Base-by-base conservation (phyloP, 2,329 filamentous ascomycete species). In the Aspergillus fischeri region DNA sequence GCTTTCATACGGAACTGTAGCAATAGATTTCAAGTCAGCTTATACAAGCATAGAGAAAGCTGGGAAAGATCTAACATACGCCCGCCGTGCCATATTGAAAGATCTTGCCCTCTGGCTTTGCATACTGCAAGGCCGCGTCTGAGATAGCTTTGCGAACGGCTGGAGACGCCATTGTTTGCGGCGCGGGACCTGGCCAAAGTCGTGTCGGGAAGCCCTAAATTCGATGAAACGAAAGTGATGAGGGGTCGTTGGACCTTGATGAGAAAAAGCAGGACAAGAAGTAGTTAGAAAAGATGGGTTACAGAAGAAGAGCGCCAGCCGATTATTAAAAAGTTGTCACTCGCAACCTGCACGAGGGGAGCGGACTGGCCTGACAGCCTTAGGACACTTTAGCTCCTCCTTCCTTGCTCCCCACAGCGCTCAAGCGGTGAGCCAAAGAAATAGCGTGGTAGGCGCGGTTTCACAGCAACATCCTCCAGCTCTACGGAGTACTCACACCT, bases 1-100 rank as follows among this genome's bases (percentile, higher is more conserved):
- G 86, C 85, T 77, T 86, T 88, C 78, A 87, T 88, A 58, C 86
- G 85, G 72, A 89, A 89, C 84, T 86, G 64, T 53, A 56, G 51
- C 52, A 5, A 51, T n/a, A 60, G 51, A 50, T 60, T 48, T 58
- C 52, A 54, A 60, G 60, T 68, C 59, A 63, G 60, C 45, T 51
- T 38, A 6, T 44, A 50, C 38, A 25, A 51, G 24, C 56, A 28
- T 28, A 54, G 44, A 21, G 27, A 28, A n/a, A 49, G 29, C 29
- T 50, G 59, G 32, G 38, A 24, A 28, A 44, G 49, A 55, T n/a
- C 54, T 35, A 53, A 78, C 83, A 73, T 77, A 86, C 83, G 58
- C 83, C 83, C 58, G 83, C 83, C 59, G 83, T 86, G 64, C 83
- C 83, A 78, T 86, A 86, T 59, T 80, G 76, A 69, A 84, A 86